Evolutionary conservation across 2,329 filamentous ascomycete genomes (phyloP).

Genomic region (Nothophaeocryptopus gaeumannii): DNA sequence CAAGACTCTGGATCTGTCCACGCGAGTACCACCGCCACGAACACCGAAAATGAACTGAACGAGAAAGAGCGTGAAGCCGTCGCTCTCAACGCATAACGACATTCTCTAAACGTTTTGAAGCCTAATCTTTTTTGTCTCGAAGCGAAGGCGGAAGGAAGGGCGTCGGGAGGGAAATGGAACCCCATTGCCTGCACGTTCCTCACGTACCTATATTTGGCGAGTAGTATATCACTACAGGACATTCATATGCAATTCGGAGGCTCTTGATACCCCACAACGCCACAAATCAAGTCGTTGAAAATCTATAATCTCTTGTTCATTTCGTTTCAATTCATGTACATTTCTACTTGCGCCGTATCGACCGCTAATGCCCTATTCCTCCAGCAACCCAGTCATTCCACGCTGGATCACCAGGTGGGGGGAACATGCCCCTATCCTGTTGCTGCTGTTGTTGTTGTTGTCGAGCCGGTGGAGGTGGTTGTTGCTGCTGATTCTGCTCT

Average conservation of each 20-base stretch:
- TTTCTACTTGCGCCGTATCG: no score
- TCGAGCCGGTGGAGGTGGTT: conserved; percentile 34
- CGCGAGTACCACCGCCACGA: conserved; percentile 9
- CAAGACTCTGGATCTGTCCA: conserved; percentile 3
- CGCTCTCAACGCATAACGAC: conserved; percentile 11
- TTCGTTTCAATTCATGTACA: no score
- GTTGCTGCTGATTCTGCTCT: conserved; percentile 5
- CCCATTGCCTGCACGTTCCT: no score
- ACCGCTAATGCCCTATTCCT: conserved; percentile 58
- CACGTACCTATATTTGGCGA: no score
- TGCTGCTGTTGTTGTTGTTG: conserved; percentile 39
- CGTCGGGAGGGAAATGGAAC: no score
- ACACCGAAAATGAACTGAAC: conserved; percentile 10
- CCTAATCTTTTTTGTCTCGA: no score
- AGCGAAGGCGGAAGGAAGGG: no score
- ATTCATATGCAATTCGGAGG: no score
- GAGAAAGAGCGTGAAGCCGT: conserved; percentile 7
- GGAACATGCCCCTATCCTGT: conserved; percentile 57
- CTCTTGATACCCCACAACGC: no score
- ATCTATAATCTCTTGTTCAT: no score
- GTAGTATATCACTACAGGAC: no score
- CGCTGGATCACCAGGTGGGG: conserved; percentile 64
- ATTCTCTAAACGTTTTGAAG: neutral
- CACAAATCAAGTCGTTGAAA: no score
- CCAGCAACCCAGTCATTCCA: conserved; percentile 67